phyloP scores from a whole-genome alignment of 352 stramenopile genomes.

The Phytopythium boreale region DNA sequence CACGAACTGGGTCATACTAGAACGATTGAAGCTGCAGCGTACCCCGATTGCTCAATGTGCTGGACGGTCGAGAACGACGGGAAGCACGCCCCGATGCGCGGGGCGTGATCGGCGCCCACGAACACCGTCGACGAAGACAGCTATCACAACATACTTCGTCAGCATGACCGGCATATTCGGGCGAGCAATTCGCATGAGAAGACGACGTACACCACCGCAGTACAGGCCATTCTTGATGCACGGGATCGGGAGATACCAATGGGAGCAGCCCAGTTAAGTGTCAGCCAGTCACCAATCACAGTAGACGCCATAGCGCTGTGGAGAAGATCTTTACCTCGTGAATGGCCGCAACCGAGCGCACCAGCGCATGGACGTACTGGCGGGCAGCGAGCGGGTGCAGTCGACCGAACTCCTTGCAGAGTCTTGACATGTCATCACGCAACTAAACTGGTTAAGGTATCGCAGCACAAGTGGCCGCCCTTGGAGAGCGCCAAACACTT shows the following conservation, averaged over 20 bases:
- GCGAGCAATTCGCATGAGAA: background rate
- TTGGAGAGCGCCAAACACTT: too few relatives aligned
- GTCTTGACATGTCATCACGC: slow-evolving; percentile 2
- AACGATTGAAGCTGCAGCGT: background rate
- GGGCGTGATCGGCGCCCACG: slow-evolving; percentile 23
- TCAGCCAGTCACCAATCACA: background rate
- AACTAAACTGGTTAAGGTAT: background rate
- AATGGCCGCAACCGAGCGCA: slow-evolving; percentile 23
- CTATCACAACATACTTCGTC: slow-evolving; percentile 12
- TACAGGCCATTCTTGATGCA: background rate
- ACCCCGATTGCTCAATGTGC: slow-evolving; percentile 12
- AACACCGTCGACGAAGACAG: slow-evolving; percentile 42
- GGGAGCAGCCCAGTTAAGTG: background rate
- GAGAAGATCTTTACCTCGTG: slow-evolving; percentile 23
- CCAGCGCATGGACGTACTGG: slow-evolving; percentile 27
- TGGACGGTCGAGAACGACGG: slow-evolving; percentile 23
- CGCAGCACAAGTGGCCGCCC: too few relatives aligned
- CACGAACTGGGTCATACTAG: background rate
- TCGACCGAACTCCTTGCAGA: slow-evolving; percentile 32
- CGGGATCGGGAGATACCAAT: background rate
- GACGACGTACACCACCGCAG: background rate
- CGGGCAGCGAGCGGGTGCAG: slow-evolving; percentile 33
- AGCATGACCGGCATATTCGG: background rate
- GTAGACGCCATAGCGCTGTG: background rate
- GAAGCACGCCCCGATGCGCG: slow-evolving; percentile 43